Percentiles rank a stretch among this genome's conserved stretches.
These are phyloP conservation scores for Aspergillus eucalypticola DNA, from an alignment of 2,329 filamentous ascomycete species.

Conservation along the genomic window DNA sequence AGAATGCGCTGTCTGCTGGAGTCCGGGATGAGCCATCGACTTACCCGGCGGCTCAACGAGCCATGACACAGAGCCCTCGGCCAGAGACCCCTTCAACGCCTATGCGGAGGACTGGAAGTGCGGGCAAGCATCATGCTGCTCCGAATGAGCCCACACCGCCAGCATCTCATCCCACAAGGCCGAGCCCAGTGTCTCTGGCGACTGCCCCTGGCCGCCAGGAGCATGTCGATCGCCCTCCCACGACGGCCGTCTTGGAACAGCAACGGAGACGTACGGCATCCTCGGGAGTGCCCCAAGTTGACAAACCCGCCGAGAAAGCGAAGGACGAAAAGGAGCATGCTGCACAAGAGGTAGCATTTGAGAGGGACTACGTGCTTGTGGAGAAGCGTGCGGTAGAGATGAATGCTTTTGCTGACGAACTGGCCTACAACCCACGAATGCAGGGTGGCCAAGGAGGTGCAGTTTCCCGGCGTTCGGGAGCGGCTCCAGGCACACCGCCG, in stretches of 20 bases:
- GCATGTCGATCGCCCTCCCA: constrained; percentile 33
- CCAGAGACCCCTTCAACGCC: constrained; percentile 32
- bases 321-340: constrained; percentile 60
- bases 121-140: constrained; percentile 31
- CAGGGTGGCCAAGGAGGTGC: constrained; percentile 60
- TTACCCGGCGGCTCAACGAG: constrained; percentile 38
- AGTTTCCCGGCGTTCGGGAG: constrained; percentile 69
- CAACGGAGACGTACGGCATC: constrained; percentile 57
- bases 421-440: constrained; percentile 76
- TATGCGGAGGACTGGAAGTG: constrained; percentile 37
- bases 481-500: constrained; percentile 71
- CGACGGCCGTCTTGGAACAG: constrained; percentile 57
- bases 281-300: constrained; percentile 49
- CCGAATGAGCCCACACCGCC: constrained; percentile 30
- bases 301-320: constrained; percentile 34
- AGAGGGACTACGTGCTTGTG: constrained; percentile 92
- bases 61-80: constrained; percentile 33
- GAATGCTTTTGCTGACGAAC: constrained; percentile 92
- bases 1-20: constrained; percentile 26
- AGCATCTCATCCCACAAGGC: constrained; percentile 33
- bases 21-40: constrained; percentile 24
- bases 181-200: constrained; percentile 35
- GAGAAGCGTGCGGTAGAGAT: constrained; percentile 96
- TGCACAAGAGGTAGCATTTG: constrained; percentile 84
- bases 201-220: constrained; percentile 46